These are phyloP conservation scores for Fusarium xyrophilum DNA, from an alignment of 2,329 filamentous ascomycete species.

Conservation along the genomic window DNA sequence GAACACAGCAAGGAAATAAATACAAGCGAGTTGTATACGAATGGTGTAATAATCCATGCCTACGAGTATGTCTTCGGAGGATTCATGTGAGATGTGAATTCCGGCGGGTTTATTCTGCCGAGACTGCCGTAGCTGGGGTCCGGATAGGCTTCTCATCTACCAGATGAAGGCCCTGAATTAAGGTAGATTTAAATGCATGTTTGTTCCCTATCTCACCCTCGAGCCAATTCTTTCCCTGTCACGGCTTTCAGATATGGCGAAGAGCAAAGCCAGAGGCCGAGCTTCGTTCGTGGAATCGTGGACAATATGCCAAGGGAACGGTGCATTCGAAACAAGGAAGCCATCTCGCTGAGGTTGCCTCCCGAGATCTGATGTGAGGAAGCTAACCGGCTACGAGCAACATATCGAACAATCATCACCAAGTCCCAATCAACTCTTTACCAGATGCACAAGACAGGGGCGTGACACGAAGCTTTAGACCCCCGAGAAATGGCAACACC, in stretches of 20 bases:
- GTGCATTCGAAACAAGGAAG: not conserved
- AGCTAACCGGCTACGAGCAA: not conserved
- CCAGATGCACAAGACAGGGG: not conserved
- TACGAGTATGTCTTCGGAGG: accelerated
- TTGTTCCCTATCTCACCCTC: not conserved
- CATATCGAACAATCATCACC: no score
- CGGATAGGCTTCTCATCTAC: not conserved
- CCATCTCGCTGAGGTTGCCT: not conserved
- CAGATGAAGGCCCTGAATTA: not conserved
- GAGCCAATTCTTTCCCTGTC: not conserved
- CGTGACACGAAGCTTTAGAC: no score
- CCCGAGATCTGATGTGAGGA: no score
- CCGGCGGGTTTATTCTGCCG: not conserved
- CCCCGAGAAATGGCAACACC: not conserved
- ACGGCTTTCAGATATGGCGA: not conserved
- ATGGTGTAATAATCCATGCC: no score
- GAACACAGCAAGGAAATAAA: no score
- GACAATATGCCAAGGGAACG: not conserved
- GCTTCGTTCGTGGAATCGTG: not conserved
- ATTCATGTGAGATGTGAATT: no score
- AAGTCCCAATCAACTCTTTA: not conserved
- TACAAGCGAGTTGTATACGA: no score
- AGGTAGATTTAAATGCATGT: accelerated
- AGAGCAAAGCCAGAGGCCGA: not conserved
- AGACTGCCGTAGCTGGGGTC: not conserved